Conservation (phyloP, 768 basidiomycete genomes). For the Suillus spraguei region DNA sequence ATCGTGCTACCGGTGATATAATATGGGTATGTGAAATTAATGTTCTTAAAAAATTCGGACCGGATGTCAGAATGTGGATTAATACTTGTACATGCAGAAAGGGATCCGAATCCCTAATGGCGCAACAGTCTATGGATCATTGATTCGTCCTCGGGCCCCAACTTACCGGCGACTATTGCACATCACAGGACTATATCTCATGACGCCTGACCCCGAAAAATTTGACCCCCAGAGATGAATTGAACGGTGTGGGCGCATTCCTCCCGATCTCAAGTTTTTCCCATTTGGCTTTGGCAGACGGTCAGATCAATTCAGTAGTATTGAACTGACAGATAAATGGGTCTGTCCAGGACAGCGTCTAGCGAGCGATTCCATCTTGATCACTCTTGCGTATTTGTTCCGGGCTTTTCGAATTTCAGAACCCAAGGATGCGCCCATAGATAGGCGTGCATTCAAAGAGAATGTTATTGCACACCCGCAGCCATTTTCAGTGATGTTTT, state of each 20-base stretch:
- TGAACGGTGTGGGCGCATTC: slow-evolving; percentile 40
- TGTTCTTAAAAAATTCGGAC: not conserved
- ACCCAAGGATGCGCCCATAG: slow-evolving; percentile 53
- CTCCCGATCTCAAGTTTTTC: slow-evolving; percentile 48
- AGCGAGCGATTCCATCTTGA: slow-evolving; percentile 48
- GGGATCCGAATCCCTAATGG: too few relatives aligned
- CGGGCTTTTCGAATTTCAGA: slow-evolving; percentile 61
- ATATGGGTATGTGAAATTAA: slow-evolving; percentile 42
- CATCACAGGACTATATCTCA: slow-evolving; percentile 49
- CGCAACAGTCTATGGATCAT: too few relatives aligned
- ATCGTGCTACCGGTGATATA: slow-evolving; percentile 61
- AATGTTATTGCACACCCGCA: slow-evolving; percentile 56
- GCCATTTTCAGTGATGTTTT: slow-evolving; percentile 57
- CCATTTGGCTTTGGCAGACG: slow-evolving; percentile 56
- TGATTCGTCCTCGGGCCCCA: too few relatives aligned
- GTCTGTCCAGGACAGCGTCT: slow-evolving; percentile 63
- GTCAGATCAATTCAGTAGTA: slow-evolving; percentile 15
- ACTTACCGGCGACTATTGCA: not conserved
- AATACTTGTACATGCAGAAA: too few relatives aligned
- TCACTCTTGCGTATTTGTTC: slow-evolving; percentile 61
- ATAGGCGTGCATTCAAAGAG: slow-evolving; percentile 58
- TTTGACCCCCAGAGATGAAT: slow-evolving; percentile 65
- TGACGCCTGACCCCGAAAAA: slow-evolving; percentile 51
- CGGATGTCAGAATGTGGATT: too few relatives aligned
- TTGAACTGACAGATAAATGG: slow-evolving; percentile 20